These are phyloP conservation scores for Chrysosporium keratinophilum DNA, from an alignment of 2,329 filamentous ascomycete species.

Conservation along the genomic window DNA sequence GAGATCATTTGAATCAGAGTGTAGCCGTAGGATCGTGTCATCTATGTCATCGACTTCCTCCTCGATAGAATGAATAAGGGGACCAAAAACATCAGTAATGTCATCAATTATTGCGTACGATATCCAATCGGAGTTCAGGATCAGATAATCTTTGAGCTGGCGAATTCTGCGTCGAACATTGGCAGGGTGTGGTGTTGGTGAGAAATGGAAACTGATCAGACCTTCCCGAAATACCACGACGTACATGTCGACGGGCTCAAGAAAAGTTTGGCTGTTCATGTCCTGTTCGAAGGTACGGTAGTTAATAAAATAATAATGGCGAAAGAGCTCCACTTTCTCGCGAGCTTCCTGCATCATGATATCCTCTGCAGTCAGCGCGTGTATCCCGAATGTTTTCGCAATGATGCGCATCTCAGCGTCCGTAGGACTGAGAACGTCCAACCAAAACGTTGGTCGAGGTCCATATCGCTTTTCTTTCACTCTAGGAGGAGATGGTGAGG, in stretches of 20 bases:
- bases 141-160: conserved; percentile 86
- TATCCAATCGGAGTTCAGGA: conserved; percentile 92
- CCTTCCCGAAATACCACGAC: conserved; percentile 94
- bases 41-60: conserved; percentile 97
- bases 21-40: conserved; percentile 74
- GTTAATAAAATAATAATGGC: conserved; percentile 97
- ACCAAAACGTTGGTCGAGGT: conserved; percentile 88
- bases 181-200: conserved; percentile 87
- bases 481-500: conserved; percentile 18
- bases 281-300: conserved; percentile 98
- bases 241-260: conserved; percentile 96
- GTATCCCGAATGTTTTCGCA: conserved; percentile 86
- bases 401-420: conserved; percentile 93
- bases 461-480: conserved; percentile 52
- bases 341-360: conserved; percentile 96
- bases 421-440: conserved; percentile 82
- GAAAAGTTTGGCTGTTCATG: conserved; percentile 72
- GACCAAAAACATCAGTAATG: conserved; percentile 91
- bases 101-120: conserved; percentile 97
- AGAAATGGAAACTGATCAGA: conserved; percentile 92
- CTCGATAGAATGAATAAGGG: conserved; percentile 84
- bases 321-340: conserved; percentile 95
- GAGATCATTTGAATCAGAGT: conserved; percentile 45
- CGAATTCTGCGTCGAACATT: conserved; percentile 90
- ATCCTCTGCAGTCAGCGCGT: conserved; percentile 89